phyloP scores from a whole-genome alignment of 1,139 yeast species.

The Magnusiomyces clavatus region DNA sequence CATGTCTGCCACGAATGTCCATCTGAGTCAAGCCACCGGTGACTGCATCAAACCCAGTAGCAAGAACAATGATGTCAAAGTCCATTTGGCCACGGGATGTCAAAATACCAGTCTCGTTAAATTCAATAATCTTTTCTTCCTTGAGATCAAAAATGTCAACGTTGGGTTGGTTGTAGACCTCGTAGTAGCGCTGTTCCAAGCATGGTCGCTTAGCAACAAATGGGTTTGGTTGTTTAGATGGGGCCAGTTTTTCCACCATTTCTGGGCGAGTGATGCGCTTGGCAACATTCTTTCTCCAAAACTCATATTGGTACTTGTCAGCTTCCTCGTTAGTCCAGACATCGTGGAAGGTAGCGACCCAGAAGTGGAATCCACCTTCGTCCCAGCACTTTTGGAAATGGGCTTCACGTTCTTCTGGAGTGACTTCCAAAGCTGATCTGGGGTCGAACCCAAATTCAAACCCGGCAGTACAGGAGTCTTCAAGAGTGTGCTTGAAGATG shows the following conservation, averaged over 20 bases:
- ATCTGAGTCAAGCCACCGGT: conserved; percentile 13
- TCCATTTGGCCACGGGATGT: conserved; percentile 20
- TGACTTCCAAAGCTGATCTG: conserved; percentile 15
- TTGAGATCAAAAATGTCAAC: conserved; percentile 26
- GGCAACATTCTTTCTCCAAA: conserved; percentile 25
- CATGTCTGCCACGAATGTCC: conserved; percentile 21
- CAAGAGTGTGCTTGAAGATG: conserved; percentile 13
- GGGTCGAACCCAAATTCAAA: conserved; percentile 16
- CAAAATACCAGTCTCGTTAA: conserved; percentile 21
- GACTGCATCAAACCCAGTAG: conserved; percentile 30
- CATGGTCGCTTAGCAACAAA: conserved; percentile 29
- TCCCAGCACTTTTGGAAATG: conserved; percentile 19
- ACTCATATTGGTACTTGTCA: conserved; percentile 24
- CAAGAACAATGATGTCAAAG: conserved; percentile 26
- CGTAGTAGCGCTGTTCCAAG: conserved; percentile 24
- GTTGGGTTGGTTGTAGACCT: conserved; percentile 27
- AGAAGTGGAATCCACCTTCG: conserved; percentile 25
- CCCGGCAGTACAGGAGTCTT: conserved; percentile 19
- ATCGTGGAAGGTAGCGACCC: conserved; percentile 25
- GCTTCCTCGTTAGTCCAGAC: conserved; percentile 22
- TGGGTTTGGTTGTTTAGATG: conserved; percentile 24
- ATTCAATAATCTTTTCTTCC: conserved; percentile 22
- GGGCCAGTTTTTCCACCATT: conserved; percentile 24
- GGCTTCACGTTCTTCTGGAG: conserved; percentile 24
- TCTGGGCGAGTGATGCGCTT: conserved; percentile 24